Conservation (phyloP, 371 early-diverging fungal genomes). For the Blakeslea trispora region DNA sequence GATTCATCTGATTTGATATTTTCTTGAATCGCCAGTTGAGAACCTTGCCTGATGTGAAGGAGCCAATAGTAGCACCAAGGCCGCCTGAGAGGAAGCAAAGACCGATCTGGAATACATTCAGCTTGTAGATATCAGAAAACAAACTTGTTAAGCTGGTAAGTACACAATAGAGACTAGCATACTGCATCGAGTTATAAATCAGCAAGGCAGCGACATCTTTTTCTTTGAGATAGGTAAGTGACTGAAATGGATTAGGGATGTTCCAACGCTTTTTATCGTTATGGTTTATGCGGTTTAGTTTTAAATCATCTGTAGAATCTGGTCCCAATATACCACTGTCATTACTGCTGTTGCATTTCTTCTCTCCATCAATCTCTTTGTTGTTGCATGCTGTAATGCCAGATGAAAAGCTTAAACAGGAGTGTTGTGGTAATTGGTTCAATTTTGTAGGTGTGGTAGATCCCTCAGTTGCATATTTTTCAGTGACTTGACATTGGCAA, state of each 20-base stretch:
- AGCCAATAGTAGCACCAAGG: slow-evolving; percentile 29
- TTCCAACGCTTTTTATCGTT: neutral
- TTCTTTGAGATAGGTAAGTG: slow-evolving; percentile 34
- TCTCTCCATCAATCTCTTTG: neutral
- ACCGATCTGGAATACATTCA: slow-evolving; percentile 33
- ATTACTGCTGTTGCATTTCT: neutral
- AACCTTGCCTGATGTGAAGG: slow-evolving; percentile 30
- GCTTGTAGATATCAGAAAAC: slow-evolving; percentile 19
- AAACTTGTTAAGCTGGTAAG: slow-evolving; percentile 34
- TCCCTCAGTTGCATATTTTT: neutral
- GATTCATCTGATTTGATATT: slow-evolving; percentile 11
- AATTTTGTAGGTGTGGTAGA: neutral
- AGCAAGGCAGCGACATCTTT: slow-evolving; percentile 33
- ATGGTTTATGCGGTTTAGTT: neutral
- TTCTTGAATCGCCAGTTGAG: slow-evolving; percentile 28
- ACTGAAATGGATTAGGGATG: slow-evolving; percentile 23
- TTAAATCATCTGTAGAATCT: neutral
- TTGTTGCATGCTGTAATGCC: neutral
- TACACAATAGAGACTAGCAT: slow-evolving; percentile 35
- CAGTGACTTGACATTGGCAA: neutral
- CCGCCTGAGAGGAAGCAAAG: slow-evolving; percentile 34
- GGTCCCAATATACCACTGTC: neutral
- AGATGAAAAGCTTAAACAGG: neutral
- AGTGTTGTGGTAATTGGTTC: neutral
- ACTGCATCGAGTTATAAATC: slow-evolving; percentile 35